Evolutionary conservation across 805 yeast species (phyloP).

Genomic region (Saturnispora besseyi): DNA sequence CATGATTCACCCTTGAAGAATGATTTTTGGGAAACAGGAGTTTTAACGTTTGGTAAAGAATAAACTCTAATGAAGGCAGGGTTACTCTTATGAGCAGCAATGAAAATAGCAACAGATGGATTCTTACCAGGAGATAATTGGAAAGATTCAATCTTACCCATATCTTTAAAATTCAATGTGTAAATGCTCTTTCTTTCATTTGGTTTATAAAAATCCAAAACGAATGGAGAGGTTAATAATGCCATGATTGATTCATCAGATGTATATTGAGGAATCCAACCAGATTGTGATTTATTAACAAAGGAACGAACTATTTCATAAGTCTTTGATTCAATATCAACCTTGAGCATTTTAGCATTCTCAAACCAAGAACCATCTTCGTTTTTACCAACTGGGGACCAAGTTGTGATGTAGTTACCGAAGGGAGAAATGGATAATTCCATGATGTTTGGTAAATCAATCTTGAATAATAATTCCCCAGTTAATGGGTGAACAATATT

Average conservation of each 20-base stretch:
- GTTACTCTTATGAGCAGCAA: slow-evolving; percentile 77
- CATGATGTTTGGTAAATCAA: slow-evolving; percentile 58
- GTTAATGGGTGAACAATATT: slow-evolving; percentile 46
- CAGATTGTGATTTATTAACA: slow-evolving; percentile 73
- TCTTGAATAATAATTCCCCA: slow-evolving; percentile 36
- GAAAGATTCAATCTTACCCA: slow-evolving; percentile 40
- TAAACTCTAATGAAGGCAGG: slow-evolving; percentile 86
- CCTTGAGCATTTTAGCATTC: slow-evolving; percentile 71
- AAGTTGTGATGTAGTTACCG: slow-evolving; percentile 73
- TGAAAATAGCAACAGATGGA: slow-evolving; percentile 83
- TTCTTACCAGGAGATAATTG: slow-evolving; percentile 79
- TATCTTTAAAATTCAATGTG: slow-evolving; percentile 47
- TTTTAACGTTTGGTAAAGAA: slow-evolving; percentile 64
- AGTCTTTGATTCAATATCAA: slow-evolving; percentile 23
- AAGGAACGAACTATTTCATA: slow-evolving; percentile 36
- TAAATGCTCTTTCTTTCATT: slow-evolving; percentile 43
- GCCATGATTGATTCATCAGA: slow-evolving; percentile 68
- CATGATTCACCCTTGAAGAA: slow-evolving; percentile 96
- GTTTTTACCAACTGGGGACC: slow-evolving; percentile 74
- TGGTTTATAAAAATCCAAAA: slow-evolving; percentile 58
- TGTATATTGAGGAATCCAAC: slow-evolving; percentile 91
- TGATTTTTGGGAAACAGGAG: slow-evolving; percentile 76
- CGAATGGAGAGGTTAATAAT: slow-evolving; percentile 41
- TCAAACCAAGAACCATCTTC: slow-evolving; percentile 64
- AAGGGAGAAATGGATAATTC: slow-evolving; percentile 85